phyloP scores from a whole-genome alignment of 1,284 basidiomycete species.

The Ganoderma meredithae region DNA sequence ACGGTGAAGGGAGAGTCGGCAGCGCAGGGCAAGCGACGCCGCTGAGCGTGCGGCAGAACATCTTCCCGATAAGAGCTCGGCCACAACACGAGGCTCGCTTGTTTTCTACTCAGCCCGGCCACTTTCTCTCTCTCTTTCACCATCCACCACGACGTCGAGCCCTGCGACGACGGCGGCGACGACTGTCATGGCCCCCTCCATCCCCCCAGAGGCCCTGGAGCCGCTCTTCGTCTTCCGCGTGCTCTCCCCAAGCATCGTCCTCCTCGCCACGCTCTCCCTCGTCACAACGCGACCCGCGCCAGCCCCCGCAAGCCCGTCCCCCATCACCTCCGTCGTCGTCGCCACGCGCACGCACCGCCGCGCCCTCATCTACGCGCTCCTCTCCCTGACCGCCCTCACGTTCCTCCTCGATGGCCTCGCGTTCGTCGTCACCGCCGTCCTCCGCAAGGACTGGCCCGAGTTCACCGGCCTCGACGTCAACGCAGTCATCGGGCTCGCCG shows the following conservation, averaged over 20 bases:
- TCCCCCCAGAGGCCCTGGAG: conserved; percentile 29
- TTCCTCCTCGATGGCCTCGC: conserved; percentile 86
- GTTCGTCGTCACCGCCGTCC: conserved; percentile 68
- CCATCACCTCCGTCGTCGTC: conserved; percentile 80
- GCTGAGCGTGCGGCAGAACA: conserved; percentile 28
- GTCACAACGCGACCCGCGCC: conserved; percentile 57
- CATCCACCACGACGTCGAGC: conserved; percentile 42
- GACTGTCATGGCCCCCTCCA: conserved; percentile 30
- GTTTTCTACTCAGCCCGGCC: conserved; percentile 28
- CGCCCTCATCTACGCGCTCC: conserved; percentile 70
- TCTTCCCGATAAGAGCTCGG: conserved; percentile 36
- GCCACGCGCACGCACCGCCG: conserved; percentile 75
- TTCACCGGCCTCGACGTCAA: conserved; percentile 74
- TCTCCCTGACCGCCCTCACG: conserved; percentile 79
- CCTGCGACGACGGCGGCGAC: conserved; percentile 41
- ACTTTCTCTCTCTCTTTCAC: conserved; percentile 37
- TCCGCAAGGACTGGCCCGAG: conserved; percentile 69
- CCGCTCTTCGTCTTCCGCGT: conserved; percentile 65
- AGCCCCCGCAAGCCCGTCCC: conserved; percentile 52
- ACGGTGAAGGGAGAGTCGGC: conserved; percentile 16
- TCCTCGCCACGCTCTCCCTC: conserved; percentile 67
- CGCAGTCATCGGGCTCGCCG: conserved; percentile 69
- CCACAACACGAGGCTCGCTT: conserved; percentile 35
- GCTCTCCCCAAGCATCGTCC: conserved; percentile 67
- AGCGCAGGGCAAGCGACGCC: conserved; percentile 30